A percentile compares a stretch with the other conserved stretches of the same genome.
Conservation (phyloP, 495 filamentous ascomycete genomes). For the Letharia lupina region DNA sequence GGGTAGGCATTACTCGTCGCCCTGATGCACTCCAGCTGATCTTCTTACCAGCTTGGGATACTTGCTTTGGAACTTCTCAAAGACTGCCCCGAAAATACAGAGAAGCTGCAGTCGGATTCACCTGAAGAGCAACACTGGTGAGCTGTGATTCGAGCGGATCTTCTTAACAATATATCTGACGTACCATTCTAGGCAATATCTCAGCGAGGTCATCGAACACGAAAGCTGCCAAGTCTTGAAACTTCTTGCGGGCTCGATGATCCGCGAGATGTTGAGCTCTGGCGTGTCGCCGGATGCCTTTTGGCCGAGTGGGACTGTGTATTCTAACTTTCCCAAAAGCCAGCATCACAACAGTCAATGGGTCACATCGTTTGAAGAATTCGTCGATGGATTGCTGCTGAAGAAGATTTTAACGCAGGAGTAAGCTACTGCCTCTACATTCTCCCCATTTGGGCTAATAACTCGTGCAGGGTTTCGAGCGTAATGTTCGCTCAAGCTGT, state of each 20-base stretch:
- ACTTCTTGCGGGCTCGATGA: slow-evolving; percentile 19
- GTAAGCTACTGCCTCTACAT: slow-evolving; percentile 2
- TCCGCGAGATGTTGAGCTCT: slow-evolving; percentile 13
- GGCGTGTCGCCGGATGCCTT: slow-evolving; percentile 11
- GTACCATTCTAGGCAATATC: background rate
- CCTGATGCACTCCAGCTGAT: background rate
- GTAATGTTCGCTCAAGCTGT: slow-evolving; percentile 20
- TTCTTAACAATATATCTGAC: background rate
- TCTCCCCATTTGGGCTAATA: background rate
- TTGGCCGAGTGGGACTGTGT: slow-evolving; percentile 3
- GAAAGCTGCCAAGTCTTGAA: slow-evolving; percentile 15
- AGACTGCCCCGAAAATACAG: slow-evolving; percentile 15
- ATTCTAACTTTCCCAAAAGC: slow-evolving; percentile 14
- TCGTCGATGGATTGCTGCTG: slow-evolving; percentile 16
- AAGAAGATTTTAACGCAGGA: slow-evolving; percentile 3
- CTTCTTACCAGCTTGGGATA: slow-evolving; percentile 16
- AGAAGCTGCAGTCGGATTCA: background rate
- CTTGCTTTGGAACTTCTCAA: slow-evolving; percentile 20
- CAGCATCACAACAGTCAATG: slow-evolving; percentile 16
- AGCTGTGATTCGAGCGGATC: background rate
- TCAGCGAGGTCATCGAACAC: slow-evolving; percentile 12
- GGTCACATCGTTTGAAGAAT: slow-evolving; percentile 19
- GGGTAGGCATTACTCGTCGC: background rate
- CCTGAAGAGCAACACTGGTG: background rate
- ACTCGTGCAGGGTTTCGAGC: slow-evolving; percentile 1